phyloP scores from a whole-genome alignment of 192 early-diverging fungal species.

The Umbelopsis sp. region DNA sequence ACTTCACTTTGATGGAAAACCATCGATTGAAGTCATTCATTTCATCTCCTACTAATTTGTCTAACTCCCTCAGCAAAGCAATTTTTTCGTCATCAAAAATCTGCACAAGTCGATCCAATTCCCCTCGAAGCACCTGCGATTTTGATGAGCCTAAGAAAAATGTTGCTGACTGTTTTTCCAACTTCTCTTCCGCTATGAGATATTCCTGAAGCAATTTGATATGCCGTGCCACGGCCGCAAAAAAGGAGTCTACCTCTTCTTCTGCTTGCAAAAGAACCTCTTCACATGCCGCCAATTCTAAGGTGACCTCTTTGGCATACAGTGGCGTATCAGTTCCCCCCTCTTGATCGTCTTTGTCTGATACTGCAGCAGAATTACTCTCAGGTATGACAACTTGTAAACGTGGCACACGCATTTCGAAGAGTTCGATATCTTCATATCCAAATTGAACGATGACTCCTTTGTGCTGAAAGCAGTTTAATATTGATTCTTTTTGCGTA shows the following conservation, averaged over 20 bases:
- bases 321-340: background rate
- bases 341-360: background rate
- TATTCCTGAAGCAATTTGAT: conserved; percentile 9
- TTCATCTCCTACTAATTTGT: conserved; percentile 20
- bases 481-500: conserved; percentile 50
- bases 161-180: background rate
- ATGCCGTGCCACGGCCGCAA: background rate
- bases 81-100: background rate
- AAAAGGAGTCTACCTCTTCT: conserved; percentile 11
- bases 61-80: background rate
- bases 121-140: background rate
- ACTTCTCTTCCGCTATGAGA: conserved; percentile 4
- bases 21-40: conserved; percentile 59
- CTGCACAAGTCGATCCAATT: background rate
- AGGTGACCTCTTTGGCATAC: background rate
- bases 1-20: conserved; percentile 41
- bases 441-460: conserved; percentile 75
- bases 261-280: conserved; percentile 4
- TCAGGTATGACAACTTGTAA: conserved; percentile 44
- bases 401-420: conserved; percentile 71
- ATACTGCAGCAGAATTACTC: background rate
- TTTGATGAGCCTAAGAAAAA: background rate
- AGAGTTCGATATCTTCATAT: conserved; percentile 66
- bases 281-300: conserved; percentile 5
- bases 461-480: conserved; percentile 76